Conservation (phyloP, 257 asterid genomes). For the Nicotiana undulata region DNA sequence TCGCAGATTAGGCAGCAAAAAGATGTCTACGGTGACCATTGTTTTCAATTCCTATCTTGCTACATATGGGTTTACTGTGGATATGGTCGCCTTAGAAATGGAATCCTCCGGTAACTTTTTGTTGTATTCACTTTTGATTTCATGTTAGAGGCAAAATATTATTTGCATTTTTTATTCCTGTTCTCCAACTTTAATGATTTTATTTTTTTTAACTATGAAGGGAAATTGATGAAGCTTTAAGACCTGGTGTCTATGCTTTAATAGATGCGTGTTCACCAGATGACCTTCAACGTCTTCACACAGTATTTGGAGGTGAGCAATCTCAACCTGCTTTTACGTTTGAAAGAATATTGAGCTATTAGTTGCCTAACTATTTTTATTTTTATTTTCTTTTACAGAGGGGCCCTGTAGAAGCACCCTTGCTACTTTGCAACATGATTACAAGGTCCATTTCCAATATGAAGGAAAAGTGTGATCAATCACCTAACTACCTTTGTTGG, state of each 20-base stretch:
- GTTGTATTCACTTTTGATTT: constrained; percentile 8
- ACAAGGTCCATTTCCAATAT: constrained; percentile 68
- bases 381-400: constrained; percentile 36
- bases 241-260: constrained; percentile 76
- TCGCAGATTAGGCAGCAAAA: constrained; percentile 78
- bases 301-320: constrained; percentile 70
- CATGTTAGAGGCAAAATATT: background rate
- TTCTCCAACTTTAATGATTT: constrained; percentile 1
- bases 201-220: constrained; percentile 22
- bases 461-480: constrained; percentile 72
- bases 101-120: constrained; percentile 57
- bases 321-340: background rate
- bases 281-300: constrained; percentile 80
- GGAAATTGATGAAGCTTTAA: constrained; percentile 82
- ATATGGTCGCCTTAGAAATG: constrained; percentile 59
- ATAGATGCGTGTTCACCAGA: constrained; percentile 73
- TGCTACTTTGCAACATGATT: constrained; percentile 61
- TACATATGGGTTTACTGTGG: constrained; percentile 85
- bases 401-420: constrained; percentile 91
- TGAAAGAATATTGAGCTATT: background rate
- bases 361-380: background rate
- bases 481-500: background rate
- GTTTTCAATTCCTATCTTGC: constrained; percentile 56
- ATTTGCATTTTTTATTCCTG: constrained; percentile 6
- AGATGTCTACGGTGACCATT: constrained; percentile 50